phyloP scores from a whole-genome alignment of 2,329 filamentous ascomycete genomes.

The Phialophora tarda region DNA sequence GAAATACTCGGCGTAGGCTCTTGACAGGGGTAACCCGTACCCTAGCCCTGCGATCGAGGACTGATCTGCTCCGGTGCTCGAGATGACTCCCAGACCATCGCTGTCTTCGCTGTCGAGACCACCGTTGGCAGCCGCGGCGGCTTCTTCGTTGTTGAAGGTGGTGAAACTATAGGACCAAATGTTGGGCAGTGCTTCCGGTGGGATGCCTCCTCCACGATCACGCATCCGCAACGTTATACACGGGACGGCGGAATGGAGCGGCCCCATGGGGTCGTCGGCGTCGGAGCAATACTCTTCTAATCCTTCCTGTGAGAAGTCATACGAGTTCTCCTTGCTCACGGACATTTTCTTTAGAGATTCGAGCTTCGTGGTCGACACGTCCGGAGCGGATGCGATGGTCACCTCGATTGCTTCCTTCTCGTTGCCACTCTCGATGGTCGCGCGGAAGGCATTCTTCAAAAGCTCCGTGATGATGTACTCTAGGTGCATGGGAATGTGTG shows the following conservation, averaged over 20 bases:
- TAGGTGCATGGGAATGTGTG: conserved; percentile 92
- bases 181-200: conserved; percentile 78
- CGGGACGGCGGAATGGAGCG: conserved; percentile 61
- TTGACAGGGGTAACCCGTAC: conserved; percentile 86
- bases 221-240: conserved; percentile 95
- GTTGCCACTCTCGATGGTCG: conserved; percentile 83
- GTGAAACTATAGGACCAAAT: conserved; percentile 99
- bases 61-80: conserved; percentile 70
- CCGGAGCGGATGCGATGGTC: conserved; percentile 78
- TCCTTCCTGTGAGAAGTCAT: conserved; percentile 39
- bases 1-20: conserved; percentile 98
- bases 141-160: conserved; percentile 77
- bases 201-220: conserved; percentile 92
- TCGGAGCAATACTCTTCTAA: conserved; percentile 38
- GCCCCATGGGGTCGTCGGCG: conserved; percentile 27
- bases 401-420: conserved; percentile 84
- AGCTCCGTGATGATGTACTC: conserved; percentile 98
- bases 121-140: conserved; percentile 44
- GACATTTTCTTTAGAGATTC: conserved; percentile 37
- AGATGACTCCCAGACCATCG: conserved; percentile 76
- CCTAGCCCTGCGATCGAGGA: conserved; percentile 91
- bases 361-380: conserved; percentile 49
- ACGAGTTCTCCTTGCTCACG: conserved; percentile 34
- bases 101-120: conserved; percentile 57
- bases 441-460: conserved; percentile 94